These are phyloP conservation scores for Xylaria sp. DNA, from an alignment of 495 filamentous ascomycete species.

Conservation along the genomic window DNA sequence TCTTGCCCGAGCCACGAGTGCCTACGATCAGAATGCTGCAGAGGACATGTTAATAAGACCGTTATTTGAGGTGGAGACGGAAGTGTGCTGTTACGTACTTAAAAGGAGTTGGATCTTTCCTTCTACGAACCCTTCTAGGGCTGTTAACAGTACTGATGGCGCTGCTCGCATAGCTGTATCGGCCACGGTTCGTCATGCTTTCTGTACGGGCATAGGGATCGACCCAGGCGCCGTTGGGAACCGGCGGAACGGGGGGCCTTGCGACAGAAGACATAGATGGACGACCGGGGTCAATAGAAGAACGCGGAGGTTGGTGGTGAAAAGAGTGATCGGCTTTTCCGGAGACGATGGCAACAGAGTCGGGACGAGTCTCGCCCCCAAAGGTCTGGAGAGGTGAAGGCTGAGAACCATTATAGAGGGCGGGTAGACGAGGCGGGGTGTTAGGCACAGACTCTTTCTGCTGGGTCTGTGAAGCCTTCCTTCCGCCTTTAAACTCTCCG, in stretches of 20 bases:
- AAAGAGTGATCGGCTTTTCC: constrained; percentile 54
- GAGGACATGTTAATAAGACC: constrained; percentile 22
- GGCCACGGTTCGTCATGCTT: constrained; percentile 97
- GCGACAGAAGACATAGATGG: constrained; percentile 53
- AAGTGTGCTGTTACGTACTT: constrained; percentile 71
- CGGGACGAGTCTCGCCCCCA: constrained; percentile 72
- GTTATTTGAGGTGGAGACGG: background rate
- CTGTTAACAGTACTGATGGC: constrained; percentile 92
- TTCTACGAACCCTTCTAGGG: constrained; percentile 86
- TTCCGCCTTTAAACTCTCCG: constrained; percentile 70
- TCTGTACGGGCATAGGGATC: constrained; percentile 84
- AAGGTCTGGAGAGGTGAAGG: constrained; percentile 71
- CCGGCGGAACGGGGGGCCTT: constrained; percentile 53
- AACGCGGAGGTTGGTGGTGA: constrained; percentile 37
- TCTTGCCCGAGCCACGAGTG: constrained; percentile 89
- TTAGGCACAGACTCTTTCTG: constrained; percentile 71
- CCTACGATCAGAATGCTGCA: constrained; percentile 90
- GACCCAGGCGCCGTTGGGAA: constrained; percentile 61
- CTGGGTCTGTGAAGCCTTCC: constrained; percentile 70
- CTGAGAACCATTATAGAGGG: constrained; percentile 66
- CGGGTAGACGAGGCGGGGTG: constrained; percentile 80
- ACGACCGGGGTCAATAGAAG: constrained; percentile 47
- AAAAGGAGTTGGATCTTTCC: constrained; percentile 97
- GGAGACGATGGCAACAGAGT: constrained; percentile 69
- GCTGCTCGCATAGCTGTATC: constrained; percentile 96